These are phyloP conservation scores for Selaginella tamariscina DNA, from an alignment of 75 land plant genomes.

Conservation along the genomic window DNA sequence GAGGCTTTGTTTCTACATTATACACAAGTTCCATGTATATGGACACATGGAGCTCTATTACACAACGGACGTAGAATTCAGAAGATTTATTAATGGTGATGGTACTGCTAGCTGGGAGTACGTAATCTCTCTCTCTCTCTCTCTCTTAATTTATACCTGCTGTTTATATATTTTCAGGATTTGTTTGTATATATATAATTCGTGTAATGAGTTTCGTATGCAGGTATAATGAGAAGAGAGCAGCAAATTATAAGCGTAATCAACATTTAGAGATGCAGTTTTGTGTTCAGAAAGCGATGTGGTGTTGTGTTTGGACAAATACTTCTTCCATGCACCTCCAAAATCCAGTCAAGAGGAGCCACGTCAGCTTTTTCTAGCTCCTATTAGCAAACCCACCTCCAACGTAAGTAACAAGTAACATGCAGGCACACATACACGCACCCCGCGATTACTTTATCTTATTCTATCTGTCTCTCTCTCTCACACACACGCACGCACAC, in stretches of 20 bases:
- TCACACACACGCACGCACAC: no score
- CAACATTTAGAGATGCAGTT: neutral
- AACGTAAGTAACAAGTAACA: no score
- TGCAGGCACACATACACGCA: no score
- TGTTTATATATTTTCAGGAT: no score
- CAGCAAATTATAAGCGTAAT: conserved; percentile 6
- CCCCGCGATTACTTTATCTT: no score
- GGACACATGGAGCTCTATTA: conserved; percentile 9
- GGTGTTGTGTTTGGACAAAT: neutral
- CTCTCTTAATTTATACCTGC: no score
- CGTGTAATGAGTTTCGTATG: neutral
- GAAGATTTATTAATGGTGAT: neutral
- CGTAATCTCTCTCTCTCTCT: neutral
- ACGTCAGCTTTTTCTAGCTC: conserved; percentile 1
- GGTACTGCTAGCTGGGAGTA: conserved; percentile 5
- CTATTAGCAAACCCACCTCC: neutral
- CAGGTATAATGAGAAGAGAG: conserved; percentile 10
- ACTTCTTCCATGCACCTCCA: conserved; percentile 9
- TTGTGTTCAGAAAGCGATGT: conserved; percentile 3
- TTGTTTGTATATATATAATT: no score
- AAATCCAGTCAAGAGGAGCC: neutral
- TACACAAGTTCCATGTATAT: conserved; percentile 9
- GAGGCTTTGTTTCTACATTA: conserved; percentile 7
- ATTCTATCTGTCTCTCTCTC: no score
- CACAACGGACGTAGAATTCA: conserved; percentile 7